A percentile compares a stretch with the other conserved stretches of the same genome.
phyloP scores from a whole-genome alignment of 75 land plant species.

The Selaginella moellendorffii region DNA sequence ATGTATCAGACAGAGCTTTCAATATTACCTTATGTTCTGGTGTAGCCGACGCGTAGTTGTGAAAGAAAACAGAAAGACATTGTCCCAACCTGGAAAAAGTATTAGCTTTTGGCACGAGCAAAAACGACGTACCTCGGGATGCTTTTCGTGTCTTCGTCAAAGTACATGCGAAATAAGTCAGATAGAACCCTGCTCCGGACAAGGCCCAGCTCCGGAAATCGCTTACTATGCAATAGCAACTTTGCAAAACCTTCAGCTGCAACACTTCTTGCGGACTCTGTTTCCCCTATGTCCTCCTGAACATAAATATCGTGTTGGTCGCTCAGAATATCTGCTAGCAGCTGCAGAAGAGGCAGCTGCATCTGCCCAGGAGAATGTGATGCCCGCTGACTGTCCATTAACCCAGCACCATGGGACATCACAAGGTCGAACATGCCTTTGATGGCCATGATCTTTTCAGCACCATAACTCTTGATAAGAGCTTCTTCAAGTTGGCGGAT shows the following conservation, averaged over 20 bases:
- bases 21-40: conserved; percentile 55
- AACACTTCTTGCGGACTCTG: conserved; percentile 39
- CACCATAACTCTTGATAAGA: conserved; percentile 28
- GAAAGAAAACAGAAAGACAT: conserved; percentile 85
- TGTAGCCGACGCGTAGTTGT: conserved; percentile 65
- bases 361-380: neutral
- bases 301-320: too few relatives aligned
- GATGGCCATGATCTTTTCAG: conserved; percentile 42
- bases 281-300: conserved; percentile 19
- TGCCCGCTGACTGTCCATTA: conserved; percentile 36
- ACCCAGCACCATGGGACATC: conserved; percentile 58
- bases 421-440: conserved; percentile 70
- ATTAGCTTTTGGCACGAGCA: too few relatives aligned
- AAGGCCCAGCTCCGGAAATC: conserved; percentile 35
- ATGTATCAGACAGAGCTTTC: neutral
- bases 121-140: conserved; percentile 39
- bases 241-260: conserved; percentile 93
- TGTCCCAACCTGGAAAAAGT: conserved; percentile 59
- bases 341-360: neutral
- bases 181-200: conserved; percentile 36
- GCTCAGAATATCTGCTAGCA: neutral
- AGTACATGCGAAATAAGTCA: conserved; percentile 55
- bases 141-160: conserved; percentile 39
- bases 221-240: conserved; percentile 59
- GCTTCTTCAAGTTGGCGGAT: conserved; percentile 52